These are phyloP conservation scores for Sclerotinia trifoliorum DNA, from an alignment of 2,329 filamentous ascomycete genomes.

Conservation along the genomic window DNA sequence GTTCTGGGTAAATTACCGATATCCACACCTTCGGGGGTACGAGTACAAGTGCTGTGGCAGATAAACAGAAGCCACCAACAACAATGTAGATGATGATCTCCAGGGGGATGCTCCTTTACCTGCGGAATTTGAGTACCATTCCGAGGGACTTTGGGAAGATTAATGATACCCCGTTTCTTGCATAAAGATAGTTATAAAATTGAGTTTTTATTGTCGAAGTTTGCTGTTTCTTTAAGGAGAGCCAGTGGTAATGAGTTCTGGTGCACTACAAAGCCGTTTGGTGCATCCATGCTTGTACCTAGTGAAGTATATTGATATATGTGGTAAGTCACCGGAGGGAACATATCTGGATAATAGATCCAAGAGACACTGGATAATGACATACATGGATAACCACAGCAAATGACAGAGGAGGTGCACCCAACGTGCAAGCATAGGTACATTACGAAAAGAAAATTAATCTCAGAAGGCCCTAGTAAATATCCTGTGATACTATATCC, in stretches of 20 bases:
- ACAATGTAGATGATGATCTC: constrained; percentile 21
- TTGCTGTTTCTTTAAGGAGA: too few species aligned
- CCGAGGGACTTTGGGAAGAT: constrained; percentile 27
- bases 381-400: rapidly evolving
- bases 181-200: neutral
- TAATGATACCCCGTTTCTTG: constrained; percentile 11
- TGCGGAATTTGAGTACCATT: constrained; percentile 29
- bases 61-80: constrained; percentile 1
- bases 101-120: constrained; percentile 27
- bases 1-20: constrained; percentile 7
- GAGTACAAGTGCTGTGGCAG: neutral
- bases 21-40: neutral
- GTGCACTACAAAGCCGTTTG: too few species aligned
- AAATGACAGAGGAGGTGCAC: neutral
- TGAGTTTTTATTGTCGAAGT: neutral
- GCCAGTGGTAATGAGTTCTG: neutral
- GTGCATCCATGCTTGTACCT: too few species aligned
- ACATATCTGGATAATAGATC: too few species aligned
- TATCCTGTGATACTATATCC: too few species aligned
- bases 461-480: too few species aligned
- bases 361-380: too few species aligned
- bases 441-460: neutral
- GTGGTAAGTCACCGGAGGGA: too few species aligned
- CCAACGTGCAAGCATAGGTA: neutral
- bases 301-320: too few species aligned